Base-by-base conservation (phyloP, 2,329 filamentous ascomycete genomes). In the Cladorrhinum sp. region DNA sequence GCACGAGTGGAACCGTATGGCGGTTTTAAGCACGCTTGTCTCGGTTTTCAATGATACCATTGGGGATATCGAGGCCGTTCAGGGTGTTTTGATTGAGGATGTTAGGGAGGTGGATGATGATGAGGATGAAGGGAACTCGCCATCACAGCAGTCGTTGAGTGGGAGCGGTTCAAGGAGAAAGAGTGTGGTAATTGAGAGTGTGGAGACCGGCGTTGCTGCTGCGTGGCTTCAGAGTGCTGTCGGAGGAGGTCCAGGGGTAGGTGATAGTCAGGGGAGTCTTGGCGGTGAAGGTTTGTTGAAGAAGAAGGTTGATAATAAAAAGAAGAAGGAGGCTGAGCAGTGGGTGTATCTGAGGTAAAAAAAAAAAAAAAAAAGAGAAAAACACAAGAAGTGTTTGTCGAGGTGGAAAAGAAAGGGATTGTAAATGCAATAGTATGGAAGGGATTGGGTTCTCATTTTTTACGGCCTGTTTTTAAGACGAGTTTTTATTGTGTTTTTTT, bases 1-100 rank as follows among this genome's bases (percentile, higher is more conserved):
- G 54, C 82, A 85, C 52, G 88, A 96, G 69, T 95, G 91, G 85
- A 95, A 99, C 75, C 85, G 95, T 49, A 88, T 86, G 68, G 81
- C 82, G 67, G 92, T 96, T 18, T 66, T 75, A 20, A 69, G 65
- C 56, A 61, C 64, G 38, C 81, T 96, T 38, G 79, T 79, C 48
- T 79, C 82, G 16, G 85, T 90, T 3, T 96, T 96, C 73, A 93
- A 96, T 67, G 85, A 87, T 27, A 85, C 86, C 1, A 64, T 66
- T 45, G 63, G 61, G 13, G 67, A 72, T 27, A 71, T 66, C 5
- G 59, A 65, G 56, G 58, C 65, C 20, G 64, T 73, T 58, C 70
- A 69, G 57, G 70, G 70, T 27, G 59, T 66, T 58, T 59, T 70
- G 59, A 59, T 68, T 7, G 62, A 67, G 27, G 57, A 50, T 50